Evolutionary conservation across 2,329 filamentous ascomycete genomes (phyloP).

Genomic region (Allantophomopsis lycopodina): DNA sequence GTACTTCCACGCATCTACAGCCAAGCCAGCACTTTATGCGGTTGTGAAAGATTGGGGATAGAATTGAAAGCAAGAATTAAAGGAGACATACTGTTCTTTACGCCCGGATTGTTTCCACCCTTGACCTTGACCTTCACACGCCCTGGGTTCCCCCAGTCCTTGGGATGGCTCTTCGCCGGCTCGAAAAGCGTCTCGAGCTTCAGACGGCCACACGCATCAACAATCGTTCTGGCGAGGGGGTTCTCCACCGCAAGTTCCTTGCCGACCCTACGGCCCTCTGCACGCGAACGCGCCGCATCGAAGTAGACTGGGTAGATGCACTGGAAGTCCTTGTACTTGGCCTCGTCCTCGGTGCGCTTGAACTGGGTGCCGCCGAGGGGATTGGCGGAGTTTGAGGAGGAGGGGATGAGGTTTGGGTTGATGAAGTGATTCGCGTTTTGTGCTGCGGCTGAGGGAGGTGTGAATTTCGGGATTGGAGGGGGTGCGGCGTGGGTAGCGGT

Average conservation of each 20-base stretch:
- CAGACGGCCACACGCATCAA: constrained; percentile 66
- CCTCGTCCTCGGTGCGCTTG: constrained; percentile 28
- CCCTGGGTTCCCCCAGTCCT: constrained; percentile 96
- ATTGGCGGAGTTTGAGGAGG: constrained; percentile 20
- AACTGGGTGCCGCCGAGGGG: constrained; percentile 20
- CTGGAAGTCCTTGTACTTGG: constrained; percentile 62
- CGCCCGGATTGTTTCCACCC: constrained; percentile 35
- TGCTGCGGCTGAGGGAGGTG: constrained; percentile 9
- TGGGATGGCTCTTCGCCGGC: constrained; percentile 82
- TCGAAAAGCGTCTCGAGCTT: constrained; percentile 69
- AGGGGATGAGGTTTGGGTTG: constrained; percentile 24
- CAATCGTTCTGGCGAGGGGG: constrained; percentile 80
- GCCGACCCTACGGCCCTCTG: constrained; percentile 70
- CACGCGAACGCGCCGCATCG: constrained; percentile 59
- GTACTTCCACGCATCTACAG: background rate
- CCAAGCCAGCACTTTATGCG: no score
- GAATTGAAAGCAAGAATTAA: background rate
- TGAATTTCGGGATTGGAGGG: constrained; percentile 9
- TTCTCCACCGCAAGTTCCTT: constrained; percentile 61
- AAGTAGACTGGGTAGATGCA: constrained; percentile 96
- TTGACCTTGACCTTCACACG: constrained; percentile 69
- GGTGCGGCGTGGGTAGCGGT: constrained; percentile 14
- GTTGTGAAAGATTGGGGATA: background rate
- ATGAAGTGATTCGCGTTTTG: constrained; percentile 11
- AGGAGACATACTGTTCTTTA: constrained; percentile 47